These are phyloP conservation scores for Penicillium freii DNA, from an alignment of 2,329 filamentous ascomycete species.

Conservation along the genomic window DNA sequence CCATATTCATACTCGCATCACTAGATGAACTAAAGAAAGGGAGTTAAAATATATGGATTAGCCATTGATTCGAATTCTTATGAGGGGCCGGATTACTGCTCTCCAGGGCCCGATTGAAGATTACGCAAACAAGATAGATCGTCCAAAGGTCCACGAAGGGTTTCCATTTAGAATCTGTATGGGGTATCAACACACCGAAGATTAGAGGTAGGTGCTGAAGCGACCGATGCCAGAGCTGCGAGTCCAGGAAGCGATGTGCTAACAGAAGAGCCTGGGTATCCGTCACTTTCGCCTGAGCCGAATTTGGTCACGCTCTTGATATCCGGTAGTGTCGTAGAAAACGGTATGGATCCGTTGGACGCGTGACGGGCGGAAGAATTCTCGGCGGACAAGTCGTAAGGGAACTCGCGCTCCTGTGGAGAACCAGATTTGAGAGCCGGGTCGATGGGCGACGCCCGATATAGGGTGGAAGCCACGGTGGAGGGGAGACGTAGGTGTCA, in stretches of 20 bases:
- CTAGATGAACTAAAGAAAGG: constrained; percentile 32
- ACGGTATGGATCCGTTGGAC: constrained; percentile 49
- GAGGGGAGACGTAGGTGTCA: constrained; percentile 51
- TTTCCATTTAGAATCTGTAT: not conserved
- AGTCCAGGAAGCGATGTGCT: constrained; percentile 54
- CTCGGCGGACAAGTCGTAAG: constrained; percentile 48
- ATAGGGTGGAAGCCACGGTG: constrained; percentile 59
- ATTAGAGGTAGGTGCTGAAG: constrained; percentile 52
- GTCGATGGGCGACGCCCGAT: constrained; percentile 59
- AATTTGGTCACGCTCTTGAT: constrained; percentile 32
- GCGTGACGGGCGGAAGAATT: constrained; percentile 49
- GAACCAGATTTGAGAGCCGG: constrained; percentile 48
- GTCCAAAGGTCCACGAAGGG: no score
- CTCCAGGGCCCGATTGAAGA: not conserved
- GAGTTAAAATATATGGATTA: constrained; percentile 14
- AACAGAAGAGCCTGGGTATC: constrained; percentile 34
- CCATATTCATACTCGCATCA: constrained; percentile 54
- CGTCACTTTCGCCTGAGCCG: constrained; percentile 26
- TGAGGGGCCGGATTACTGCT: constrained; percentile 12
- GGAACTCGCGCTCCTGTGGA: constrained; percentile 39
- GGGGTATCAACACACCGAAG: constrained; percentile 46
- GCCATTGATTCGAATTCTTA: constrained; percentile 16
- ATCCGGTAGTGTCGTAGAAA: constrained; percentile 38
- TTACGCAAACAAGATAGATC: not conserved
- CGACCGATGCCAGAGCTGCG: constrained; percentile 59